Base-by-base conservation (phyloP, 768 basidiomycete species). In the Tulasnella sp. region DNA sequence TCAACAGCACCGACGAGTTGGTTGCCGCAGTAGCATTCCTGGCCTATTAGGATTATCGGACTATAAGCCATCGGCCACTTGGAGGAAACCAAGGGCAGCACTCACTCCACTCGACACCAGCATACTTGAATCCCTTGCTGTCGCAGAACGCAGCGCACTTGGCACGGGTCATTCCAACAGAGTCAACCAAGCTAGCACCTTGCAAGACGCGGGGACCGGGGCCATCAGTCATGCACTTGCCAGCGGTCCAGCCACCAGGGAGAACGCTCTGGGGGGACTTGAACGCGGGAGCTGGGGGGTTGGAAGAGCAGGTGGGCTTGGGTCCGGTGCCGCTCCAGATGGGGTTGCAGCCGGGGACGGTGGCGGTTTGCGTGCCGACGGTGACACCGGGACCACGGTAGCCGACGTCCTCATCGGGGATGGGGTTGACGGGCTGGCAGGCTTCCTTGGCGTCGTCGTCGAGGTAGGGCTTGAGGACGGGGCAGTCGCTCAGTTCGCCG, bases 401-500 rank as follows among this genome's bases (percentile, higher is more conserved):
- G 18, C 73, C 73, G 44, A 74, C 73, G 23, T 74, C 73, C 42
- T 74, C 73, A 29, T 74, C 44, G 1, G 73, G 73, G 35, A 74
- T 74, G 9, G 32, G 51, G 51, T 37, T 74, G 32, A 29, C 32
- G 73, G 73, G 44, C 13, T 57, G 73, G 73, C 73, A 74, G 44
- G 73, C 73, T 46, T 74, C 51, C 42, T 74, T 74, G 48, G 73
- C 42, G 35, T 42, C 44, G 13, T 74, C 48, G 26, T 74, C 73
- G 42, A 74, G 42, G 32, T 48, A 74, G 39, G 73, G 73, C 42
- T 51, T 74, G 23, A 74, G 48, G 51, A 57, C 23, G 4, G 73
- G 73, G 44, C 73, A 74, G 44, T 74, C 73, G 11, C 4, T 73
- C 67, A 81, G 70, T 23, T 74, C 79, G 4, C 81, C 81, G 11